These are phyloP conservation scores for Smallanthus sonchifolius DNA, from an alignment of 129 eudicot species.

Conservation along the genomic window DNA sequence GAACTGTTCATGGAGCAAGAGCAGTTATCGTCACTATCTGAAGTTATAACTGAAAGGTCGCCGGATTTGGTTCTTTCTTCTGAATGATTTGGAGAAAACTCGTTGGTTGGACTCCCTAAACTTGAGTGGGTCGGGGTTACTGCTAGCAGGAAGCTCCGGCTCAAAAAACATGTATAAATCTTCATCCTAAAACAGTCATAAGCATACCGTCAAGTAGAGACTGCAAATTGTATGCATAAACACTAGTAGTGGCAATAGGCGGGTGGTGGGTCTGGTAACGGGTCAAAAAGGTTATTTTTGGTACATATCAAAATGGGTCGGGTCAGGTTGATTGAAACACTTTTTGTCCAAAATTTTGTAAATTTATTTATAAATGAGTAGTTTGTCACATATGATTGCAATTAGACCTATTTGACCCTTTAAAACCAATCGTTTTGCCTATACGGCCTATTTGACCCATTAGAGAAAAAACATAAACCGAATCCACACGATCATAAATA, in stretches of 20 bases:
- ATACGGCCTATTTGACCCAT: not conserved
- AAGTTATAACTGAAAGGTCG: slow-evolving; percentile 22
- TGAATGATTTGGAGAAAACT: slow-evolving; percentile 24
- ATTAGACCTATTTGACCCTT: too few species aligned
- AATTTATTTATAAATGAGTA: not conserved
- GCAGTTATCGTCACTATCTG: slow-evolving; percentile 33
- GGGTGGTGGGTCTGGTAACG: not conserved
- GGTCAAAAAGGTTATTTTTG: not conserved
- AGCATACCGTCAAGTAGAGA: not conserved
- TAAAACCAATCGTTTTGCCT: not conserved
- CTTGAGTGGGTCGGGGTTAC: slow-evolving; percentile 39
- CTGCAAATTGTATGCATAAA: not conserved
- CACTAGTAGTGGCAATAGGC: not conserved
- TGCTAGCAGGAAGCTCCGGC: slow-evolving; percentile 66
- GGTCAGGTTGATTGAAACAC: not conserved
- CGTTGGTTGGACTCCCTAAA: slow-evolving; percentile 31
- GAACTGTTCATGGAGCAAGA: slow-evolving; percentile 22
- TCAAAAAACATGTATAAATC: slow-evolving; percentile 84
- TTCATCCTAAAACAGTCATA: slow-evolving; percentile 58
- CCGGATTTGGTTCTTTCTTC: slow-evolving; percentile 22
- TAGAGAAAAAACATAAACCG: not conserved
- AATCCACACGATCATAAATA: not conserved
- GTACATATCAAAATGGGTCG: not conserved
- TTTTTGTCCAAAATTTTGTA: not conserved
- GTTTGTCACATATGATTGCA: not conserved